Evolutionary conservation across 2,329 filamentous ascomycete genomes (phyloP).

Genomic region (Pseudogymnoascus sp.): DNA sequence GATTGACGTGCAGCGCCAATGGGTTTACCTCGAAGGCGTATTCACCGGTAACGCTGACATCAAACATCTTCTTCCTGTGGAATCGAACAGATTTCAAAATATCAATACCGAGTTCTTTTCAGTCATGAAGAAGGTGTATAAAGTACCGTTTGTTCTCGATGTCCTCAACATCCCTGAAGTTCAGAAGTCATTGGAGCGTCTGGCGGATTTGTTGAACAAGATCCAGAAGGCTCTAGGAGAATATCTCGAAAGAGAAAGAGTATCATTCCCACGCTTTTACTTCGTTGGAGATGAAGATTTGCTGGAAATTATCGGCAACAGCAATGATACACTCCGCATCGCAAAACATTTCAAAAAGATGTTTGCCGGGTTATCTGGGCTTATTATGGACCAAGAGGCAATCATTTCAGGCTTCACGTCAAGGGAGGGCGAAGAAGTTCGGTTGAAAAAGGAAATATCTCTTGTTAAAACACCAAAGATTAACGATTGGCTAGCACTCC

Average conservation of each 20-base stretch:
- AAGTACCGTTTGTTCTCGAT: slow-evolving; percentile 89
- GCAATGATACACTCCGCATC: slow-evolving; percentile 90
- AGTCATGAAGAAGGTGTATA: slow-evolving; percentile 99
- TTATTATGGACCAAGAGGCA: slow-evolving; percentile 83
- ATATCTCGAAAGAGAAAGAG: slow-evolving; percentile 94
- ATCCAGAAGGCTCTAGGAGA: slow-evolving; percentile 98
- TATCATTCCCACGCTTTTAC: slow-evolving; percentile 97
- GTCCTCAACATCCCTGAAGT: slow-evolving; percentile 93
- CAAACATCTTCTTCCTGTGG: slow-evolving; percentile 92
- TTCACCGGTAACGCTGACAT: slow-evolving; percentile 99
- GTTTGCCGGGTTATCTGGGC: slow-evolving; percentile 91
- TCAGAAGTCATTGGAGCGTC: slow-evolving; percentile 87
- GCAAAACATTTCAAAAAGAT: slow-evolving; percentile 99
- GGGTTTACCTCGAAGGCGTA: slow-evolving; percentile 98
- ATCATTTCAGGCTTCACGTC: slow-evolving; percentile 89
- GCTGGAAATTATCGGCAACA: slow-evolving; percentile 98
- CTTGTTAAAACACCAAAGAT: slow-evolving; percentile 90
- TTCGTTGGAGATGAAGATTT: slow-evolving; percentile 98
- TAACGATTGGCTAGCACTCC: slow-evolving; percentile 94
- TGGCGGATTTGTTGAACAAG: slow-evolving; percentile 96
- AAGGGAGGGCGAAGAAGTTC: slow-evolving; percentile 85
- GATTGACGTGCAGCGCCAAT: slow-evolving; percentile 99
- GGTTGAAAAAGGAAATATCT: slow-evolving; percentile 82
- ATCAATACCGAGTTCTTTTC: slow-evolving; percentile 98
- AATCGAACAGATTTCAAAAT: slow-evolving; percentile 95